Conservation (phyloP, 306 rosid species). For the Castanea crenata region DNA sequence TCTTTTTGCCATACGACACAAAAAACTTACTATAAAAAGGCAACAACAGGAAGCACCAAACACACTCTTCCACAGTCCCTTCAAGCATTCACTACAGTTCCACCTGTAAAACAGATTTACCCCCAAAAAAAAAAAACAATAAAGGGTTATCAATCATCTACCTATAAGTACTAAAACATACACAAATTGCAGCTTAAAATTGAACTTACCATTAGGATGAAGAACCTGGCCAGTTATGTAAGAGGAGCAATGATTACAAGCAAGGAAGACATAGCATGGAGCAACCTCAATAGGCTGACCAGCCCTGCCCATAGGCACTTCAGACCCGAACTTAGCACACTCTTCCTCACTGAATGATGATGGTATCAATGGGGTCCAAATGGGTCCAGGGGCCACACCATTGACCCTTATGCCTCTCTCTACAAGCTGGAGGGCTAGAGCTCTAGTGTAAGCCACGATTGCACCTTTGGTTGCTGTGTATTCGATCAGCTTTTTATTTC, state of each 20-base stretch:
- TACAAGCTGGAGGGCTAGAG: slow-evolving; percentile 58
- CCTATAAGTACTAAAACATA: neutral
- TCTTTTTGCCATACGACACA: neutral
- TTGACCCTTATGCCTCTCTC: slow-evolving; percentile 62
- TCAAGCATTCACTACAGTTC: slow-evolving; percentile 60
- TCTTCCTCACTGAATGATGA: slow-evolving; percentile 42
- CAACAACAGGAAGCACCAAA: neutral
- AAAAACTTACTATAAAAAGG: neutral
- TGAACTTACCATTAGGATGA: slow-evolving; percentile 67
- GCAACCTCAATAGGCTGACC: slow-evolving; percentile 84
- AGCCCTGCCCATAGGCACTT: slow-evolving; percentile 71
- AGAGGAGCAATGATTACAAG: slow-evolving; percentile 65
- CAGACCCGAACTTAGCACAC: slow-evolving; percentile 30
- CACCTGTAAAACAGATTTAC: slow-evolving; percentile 45
- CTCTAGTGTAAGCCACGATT: slow-evolving; percentile 66
- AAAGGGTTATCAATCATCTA: too few relatives aligned
- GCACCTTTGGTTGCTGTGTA: slow-evolving; percentile 76
- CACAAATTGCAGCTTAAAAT: neutral
- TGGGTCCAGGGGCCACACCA: slow-evolving; percentile 88
- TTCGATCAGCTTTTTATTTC: slow-evolving; percentile 42
- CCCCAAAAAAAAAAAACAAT: neutral
- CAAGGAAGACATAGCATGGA: slow-evolving; percentile 67
- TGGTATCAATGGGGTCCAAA: slow-evolving; percentile 70
- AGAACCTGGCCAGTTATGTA: slow-evolving; percentile 79
- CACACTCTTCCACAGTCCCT: neutral